Conservation (phyloP, 2,329 filamentous ascomycete genomes). For the Calonectria henricotiae region DNA sequence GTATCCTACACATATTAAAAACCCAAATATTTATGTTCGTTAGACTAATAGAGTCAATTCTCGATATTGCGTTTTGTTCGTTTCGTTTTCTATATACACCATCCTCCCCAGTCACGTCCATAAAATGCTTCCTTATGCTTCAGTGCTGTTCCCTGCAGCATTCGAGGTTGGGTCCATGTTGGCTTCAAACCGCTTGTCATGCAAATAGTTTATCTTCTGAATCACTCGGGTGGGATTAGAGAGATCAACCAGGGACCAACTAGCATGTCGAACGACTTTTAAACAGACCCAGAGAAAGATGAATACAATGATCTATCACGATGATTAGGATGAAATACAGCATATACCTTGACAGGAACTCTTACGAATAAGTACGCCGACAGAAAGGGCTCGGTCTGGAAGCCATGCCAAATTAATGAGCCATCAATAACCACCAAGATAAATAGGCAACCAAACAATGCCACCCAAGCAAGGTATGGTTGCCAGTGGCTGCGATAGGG, state of each 20-base stretch:
- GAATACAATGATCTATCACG: conserved; percentile 5
- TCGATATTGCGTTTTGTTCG: background rate
- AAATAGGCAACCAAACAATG: conserved; percentile 8
- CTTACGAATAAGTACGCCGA: conserved; percentile 16
- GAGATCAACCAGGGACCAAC: conserved; percentile 7
- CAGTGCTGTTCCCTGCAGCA: background rate
- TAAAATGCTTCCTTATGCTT: background rate
- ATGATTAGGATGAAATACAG: background rate
- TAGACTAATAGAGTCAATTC: background rate
- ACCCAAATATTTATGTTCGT: background rate
- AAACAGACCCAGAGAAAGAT: background rate
- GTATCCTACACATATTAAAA: too few species aligned
- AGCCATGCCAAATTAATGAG: conserved; percentile 7
- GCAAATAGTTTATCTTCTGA: conserved; percentile 1
- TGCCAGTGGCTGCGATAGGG: conserved; percentile 21
- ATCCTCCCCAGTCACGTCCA: too few species aligned
- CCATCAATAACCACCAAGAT: conserved; percentile 1
- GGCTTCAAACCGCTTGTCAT: conserved; percentile 13
- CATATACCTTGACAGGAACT: background rate
- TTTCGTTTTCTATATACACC: background rate
- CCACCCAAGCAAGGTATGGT: conserved; percentile 8
- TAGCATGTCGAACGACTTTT: background rate
- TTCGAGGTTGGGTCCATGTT: background rate
- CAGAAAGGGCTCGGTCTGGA: conserved; percentile 3
- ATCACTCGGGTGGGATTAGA: background rate